Evolutionary conservation across 257 asterid species (phyloP).

Genomic region (Nicotiana attenuata): DNA sequence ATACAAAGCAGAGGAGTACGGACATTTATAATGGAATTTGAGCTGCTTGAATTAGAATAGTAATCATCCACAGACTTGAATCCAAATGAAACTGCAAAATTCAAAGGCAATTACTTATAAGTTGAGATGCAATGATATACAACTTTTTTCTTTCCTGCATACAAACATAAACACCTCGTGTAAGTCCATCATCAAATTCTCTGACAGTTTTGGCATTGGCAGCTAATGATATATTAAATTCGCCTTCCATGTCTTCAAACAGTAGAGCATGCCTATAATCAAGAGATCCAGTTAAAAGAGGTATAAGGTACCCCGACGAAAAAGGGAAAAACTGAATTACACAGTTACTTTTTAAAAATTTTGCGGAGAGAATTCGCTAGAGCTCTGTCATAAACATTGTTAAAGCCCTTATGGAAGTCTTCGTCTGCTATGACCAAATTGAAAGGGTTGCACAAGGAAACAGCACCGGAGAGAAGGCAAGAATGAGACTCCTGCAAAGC

Average conservation of each 20-base stretch:
- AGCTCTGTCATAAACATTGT: conserved; percentile 83
- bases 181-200: conserved; percentile 88
- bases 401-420: conserved; percentile 93
- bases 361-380: conserved; percentile 74
- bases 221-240: conserved; percentile 69
- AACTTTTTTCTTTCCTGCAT: conserved; percentile 16
- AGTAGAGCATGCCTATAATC: conserved; percentile 74
- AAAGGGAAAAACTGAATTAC: conserved; percentile 9
- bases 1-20: conserved; percentile 78
- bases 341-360: conserved; percentile 62
- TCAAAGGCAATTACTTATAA: neutral
- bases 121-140: neutral
- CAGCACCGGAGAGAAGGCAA: conserved; percentile 89
- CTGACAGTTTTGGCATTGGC: conserved; percentile 78
- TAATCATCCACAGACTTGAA: conserved; percentile 94
- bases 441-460: conserved; percentile 94
- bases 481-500: conserved; percentile 68
- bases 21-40: conserved; percentile 70
- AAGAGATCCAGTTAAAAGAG: conserved; percentile 13
- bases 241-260: conserved; percentile 86
- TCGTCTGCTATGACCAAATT: conserved; percentile 89
- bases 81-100: conserved; percentile 80
- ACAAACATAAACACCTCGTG: conserved; percentile 59
- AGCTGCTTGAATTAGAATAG: conserved; percentile 91
- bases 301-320: conserved; percentile 9